phyloP scores from a whole-genome alignment of 2,329 filamentous ascomycete genomes.

The Talaromyces sp. region DNA sequence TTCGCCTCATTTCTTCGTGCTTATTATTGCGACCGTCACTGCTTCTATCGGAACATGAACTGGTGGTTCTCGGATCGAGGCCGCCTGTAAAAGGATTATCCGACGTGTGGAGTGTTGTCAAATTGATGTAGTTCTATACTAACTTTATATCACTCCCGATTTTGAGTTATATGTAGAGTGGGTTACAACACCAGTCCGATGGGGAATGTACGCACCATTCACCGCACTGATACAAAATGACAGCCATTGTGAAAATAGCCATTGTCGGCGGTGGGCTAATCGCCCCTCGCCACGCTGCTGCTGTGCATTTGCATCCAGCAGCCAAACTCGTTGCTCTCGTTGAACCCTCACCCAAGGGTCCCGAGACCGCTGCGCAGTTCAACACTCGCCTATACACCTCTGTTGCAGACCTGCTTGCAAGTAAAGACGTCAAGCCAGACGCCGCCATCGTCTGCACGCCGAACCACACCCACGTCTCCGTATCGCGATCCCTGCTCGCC shows the following conservation, averaged over 20 bases:
- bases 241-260: background rate
- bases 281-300: slow-evolving; percentile 47
- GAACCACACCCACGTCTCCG: slow-evolving; percentile 53
- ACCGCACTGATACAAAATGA: background rate
- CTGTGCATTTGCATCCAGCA: slow-evolving; percentile 35
- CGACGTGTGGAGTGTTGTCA: no score
- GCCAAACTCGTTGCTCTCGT: slow-evolving; percentile 43
- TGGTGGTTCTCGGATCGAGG: background rate
- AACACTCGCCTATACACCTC: slow-evolving; percentile 37
- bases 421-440: slow-evolving; percentile 35
- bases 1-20: background rate
- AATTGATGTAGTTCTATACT: background rate
- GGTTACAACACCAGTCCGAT: background rate
- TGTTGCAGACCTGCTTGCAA: slow-evolving; percentile 40
- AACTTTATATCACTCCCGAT: background rate
- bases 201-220: background rate
- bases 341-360: slow-evolving; percentile 40
- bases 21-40: background rate
- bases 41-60: background rate
- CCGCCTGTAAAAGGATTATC: background rate
- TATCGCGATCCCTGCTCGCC: slow-evolving; percentile 47
- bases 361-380: slow-evolving; percentile 31
- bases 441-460: slow-evolving; percentile 58
- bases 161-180: background rate
- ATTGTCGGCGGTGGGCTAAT: slow-evolving; percentile 49